Evolutionary conservation across 139 green algal genomes (phyloP), one percentile per base, ranked within the genome.

Genomic region (Auxenochlorella pyrenoidosa): DNA sequence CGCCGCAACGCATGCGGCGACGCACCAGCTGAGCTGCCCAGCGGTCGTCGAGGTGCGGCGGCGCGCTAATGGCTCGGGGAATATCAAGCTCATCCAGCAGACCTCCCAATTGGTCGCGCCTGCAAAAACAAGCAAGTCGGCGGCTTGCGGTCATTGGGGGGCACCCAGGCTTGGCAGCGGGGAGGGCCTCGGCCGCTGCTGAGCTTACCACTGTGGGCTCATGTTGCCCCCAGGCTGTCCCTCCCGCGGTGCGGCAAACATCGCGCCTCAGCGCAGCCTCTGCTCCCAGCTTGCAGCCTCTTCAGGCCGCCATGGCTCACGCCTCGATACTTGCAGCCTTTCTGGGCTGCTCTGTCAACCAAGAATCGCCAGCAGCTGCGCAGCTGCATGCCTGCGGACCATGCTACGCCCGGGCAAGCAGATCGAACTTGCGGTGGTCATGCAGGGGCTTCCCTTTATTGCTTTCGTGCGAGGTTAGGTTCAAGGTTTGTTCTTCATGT

Each of bases 71-170:
- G 2, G 95, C 93, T 0, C 96, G 84, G 19, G 92, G 96, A 44
- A 92, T 82, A n/a, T 94, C 91, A 24, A 97, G 93, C n/a, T 98
- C 96, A 40, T 98, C 95, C 32, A 98, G 80, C 38, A 98, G 88
- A 43, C 92, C 94, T 5, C 79, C 90, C 6, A 97, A 90, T 24
- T 63, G 54, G 13, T 63, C 54, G 54, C 54, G 54, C 54, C 54
- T 63, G 54, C 54, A 63, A 24, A 8, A 8, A 13, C 2, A 13
- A 63, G 54, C 54, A 63, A n/a, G 54, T 63, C 54, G 54, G 54
- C 54, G 54, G 54, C 54, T 63, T 63, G 54, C 54, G 15, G 54
- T 63, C 54, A 63, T 63, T 63, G 54, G 54, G 54, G 54, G 8
- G 47, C 47, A 58, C 16, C 54, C 54, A 13, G 16, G 54, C 54